Percentiles rank a stretch among this genome's conserved stretches.
Evolutionary conservation across 2,329 filamentous ascomycete genomes (phyloP).

Genomic region (Parafenestella ontariensis): DNA sequence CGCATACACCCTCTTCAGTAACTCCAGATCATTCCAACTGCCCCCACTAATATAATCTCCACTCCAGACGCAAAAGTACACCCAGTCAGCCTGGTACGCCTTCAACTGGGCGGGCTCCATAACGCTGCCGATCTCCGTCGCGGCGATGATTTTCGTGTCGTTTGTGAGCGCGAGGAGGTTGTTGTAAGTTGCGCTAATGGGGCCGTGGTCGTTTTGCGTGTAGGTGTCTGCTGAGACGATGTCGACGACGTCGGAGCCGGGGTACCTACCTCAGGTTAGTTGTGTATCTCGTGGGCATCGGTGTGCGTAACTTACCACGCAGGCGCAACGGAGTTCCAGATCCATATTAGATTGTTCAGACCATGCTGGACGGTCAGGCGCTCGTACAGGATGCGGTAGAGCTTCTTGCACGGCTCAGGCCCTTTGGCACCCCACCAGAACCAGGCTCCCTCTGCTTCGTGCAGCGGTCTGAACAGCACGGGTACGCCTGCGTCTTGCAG

Average conservation of each 20-base stretch:
- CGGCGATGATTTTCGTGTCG: conserved; percentile 58
- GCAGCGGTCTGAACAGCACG: conserved; percentile 57
- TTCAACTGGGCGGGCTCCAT: conserved; percentile 53
- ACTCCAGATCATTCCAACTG: conserved; percentile 51
- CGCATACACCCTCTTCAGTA: conserved; percentile 48
- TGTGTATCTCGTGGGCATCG: no score
- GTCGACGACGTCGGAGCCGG: conserved; percentile 55
- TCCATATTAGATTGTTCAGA: conserved; percentile 59
- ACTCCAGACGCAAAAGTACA: conserved; percentile 58
- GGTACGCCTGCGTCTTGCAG: conserved; percentile 55
- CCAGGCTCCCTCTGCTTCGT: conserved; percentile 60
- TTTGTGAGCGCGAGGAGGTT: conserved; percentile 51
- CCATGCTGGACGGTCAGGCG: conserved; percentile 54
- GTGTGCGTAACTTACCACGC: conserved; percentile 54
- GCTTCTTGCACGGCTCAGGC: conserved; percentile 54
- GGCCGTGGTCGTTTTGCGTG: conserved; percentile 52
- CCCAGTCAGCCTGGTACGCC: conserved; percentile 58
- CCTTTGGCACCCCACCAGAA: conserved; percentile 63
- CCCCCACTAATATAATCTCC: conserved; percentile 54
- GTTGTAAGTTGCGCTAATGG: conserved; percentile 56
- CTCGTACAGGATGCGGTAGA: conserved; percentile 55
- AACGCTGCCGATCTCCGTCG: conserved; percentile 57
- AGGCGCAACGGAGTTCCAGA: conserved; percentile 57
- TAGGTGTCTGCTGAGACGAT: conserved; percentile 58
- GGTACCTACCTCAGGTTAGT: no score